Conservation (phyloP, 2,329 filamentous ascomycete species). For the Zasmidium angulare region DNA sequence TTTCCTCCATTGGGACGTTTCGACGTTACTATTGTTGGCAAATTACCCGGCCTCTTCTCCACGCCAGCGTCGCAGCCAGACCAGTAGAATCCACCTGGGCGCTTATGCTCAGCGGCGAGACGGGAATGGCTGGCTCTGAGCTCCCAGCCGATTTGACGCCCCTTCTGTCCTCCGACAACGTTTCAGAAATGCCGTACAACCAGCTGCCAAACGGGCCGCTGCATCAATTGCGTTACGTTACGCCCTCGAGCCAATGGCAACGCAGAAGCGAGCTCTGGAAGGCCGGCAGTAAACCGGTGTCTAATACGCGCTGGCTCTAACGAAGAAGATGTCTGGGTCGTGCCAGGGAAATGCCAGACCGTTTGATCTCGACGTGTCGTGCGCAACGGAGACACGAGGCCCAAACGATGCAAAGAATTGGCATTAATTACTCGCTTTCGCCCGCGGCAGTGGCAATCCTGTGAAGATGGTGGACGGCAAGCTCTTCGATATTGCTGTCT, state of each 20-base stretch:
- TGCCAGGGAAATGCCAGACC: not conserved
- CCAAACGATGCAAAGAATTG: conserved; percentile 3
- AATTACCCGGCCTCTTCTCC: conserved; percentile 12
- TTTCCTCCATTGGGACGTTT: conserved; percentile 6
- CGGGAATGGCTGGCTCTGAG: conserved; percentile 17
- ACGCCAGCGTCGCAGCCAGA: conserved; percentile 6
- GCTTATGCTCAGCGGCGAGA: conserved; percentile 11
- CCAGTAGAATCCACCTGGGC: conserved; percentile 18
- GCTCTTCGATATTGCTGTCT: conserved; percentile 14
- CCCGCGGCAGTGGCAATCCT: conserved; percentile 17
- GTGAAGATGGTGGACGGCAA: conserved; percentile 6
- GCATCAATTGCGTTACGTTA: conserved; percentile 14
- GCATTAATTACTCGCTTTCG: not conserved
- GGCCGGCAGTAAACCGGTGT: not conserved
- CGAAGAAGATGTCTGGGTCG: conserved; percentile 3
- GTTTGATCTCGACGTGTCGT: conserved; percentile 4
- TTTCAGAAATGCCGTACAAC: conserved; percentile 17
- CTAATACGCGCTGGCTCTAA: not conserved
- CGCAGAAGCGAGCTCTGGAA: not conserved
- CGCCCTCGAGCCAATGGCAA: not conserved
- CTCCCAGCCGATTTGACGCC: conserved; percentile 9
- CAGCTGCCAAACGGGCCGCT: conserved; percentile 13
- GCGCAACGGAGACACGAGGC: not conserved
- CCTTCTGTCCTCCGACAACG: conserved; percentile 7
- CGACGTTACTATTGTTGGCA: conserved; percentile 17